Evolutionary conservation across 495 filamentous ascomycete species (phyloP).

Genomic region (Tuber umbilicatum): DNA sequence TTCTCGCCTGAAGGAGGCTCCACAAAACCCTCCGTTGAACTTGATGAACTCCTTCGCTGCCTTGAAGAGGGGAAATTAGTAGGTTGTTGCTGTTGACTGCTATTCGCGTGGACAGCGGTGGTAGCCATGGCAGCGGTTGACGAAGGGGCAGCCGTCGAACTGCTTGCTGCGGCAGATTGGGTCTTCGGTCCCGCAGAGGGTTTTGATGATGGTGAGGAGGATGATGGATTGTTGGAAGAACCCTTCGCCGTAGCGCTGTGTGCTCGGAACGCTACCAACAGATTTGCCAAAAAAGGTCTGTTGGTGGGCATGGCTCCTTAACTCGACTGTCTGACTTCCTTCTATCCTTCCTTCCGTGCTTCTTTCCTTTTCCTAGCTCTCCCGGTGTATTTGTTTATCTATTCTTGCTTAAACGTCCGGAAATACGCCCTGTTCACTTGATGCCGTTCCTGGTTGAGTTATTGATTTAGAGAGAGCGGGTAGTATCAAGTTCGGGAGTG

Average conservation of each 20-base stretch:
- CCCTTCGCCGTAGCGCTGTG: constrained; percentile 50
- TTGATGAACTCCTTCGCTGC: constrained; percentile 57
- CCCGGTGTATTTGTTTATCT: not conserved
- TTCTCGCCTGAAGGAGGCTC: constrained; percentile 61
- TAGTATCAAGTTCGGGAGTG: not conserved
- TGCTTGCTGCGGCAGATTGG: constrained; percentile 37
- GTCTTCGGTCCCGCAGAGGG: constrained; percentile 38
- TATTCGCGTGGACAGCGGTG: constrained; percentile 28
- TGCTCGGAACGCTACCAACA: constrained; percentile 65
- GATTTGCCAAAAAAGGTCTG: constrained; percentile 66
- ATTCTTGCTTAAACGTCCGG: not conserved
- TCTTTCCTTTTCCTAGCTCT: constrained; percentile 7
- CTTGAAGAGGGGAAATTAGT: constrained; percentile 32
- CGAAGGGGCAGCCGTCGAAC: constrained; percentile 22
- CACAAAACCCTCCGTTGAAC: constrained; percentile 55
- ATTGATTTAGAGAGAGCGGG: not conserved
- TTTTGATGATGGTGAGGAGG: constrained; percentile 45
- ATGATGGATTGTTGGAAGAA: constrained; percentile 41
- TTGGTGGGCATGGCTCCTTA: constrained; percentile 54
- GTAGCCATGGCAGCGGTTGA: constrained; percentile 35
- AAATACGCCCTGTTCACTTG: not conserved
- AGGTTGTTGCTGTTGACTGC: constrained; percentile 38
- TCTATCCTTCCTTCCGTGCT: not conserved
- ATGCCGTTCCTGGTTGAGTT: not conserved
- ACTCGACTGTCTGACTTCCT: constrained; percentile 11